phyloP scores from a whole-genome alignment of 208 protist genomes.

The Trypanosoma grayi region DNA sequence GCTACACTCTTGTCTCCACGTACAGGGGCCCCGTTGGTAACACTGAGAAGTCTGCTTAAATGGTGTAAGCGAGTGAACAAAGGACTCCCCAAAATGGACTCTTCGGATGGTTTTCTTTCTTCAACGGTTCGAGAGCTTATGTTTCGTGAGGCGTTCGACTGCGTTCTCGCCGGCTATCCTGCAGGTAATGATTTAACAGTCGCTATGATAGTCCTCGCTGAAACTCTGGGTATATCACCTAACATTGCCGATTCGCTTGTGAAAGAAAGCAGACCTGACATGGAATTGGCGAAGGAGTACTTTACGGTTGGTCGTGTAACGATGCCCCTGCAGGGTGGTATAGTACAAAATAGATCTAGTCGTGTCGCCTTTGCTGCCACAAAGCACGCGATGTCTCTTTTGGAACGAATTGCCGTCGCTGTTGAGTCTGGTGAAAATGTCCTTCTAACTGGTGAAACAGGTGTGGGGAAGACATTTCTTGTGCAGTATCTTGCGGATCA shows the following conservation, averaged over 20 bases:
- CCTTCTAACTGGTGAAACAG: conserved; percentile 99
- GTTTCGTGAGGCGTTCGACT: conserved; percentile 94
- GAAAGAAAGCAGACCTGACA: conserved; percentile 60
- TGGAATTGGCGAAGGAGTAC: conserved; percentile 36
- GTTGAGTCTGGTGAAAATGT: conserved; percentile 94
- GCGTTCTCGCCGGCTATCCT: conserved; percentile 73
- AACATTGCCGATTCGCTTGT: conserved; percentile 69
- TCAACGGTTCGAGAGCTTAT: conserved; percentile 86
- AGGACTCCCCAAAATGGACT: conserved; percentile 25
- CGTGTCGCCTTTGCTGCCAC: conserved; percentile 95
- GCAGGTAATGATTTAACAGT: conserved; percentile 42
- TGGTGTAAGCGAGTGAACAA: conserved; percentile 89
- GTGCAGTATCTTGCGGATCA: conserved; percentile 91
- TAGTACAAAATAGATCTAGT: conserved; percentile 41
- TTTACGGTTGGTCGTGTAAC: conserved; percentile 68
- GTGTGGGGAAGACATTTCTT: conserved; percentile 95
- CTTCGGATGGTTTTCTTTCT: conserved; percentile 53
- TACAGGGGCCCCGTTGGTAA: conserved; percentile 36
- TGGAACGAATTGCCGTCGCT: conserved; percentile 94
- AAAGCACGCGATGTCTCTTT: conserved; percentile 86
- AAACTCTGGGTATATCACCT: conserved; percentile 52
- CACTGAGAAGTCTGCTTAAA: conserved; percentile 89
- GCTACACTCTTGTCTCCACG: conserved; percentile 29
- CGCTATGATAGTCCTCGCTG: conserved; percentile 40
- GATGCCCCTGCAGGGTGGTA: conserved; percentile 38